These are phyloP conservation scores for Pisolithus microcarpus DNA, from an alignment of 768 basidiomycete genomes.

Conservation along the genomic window DNA sequence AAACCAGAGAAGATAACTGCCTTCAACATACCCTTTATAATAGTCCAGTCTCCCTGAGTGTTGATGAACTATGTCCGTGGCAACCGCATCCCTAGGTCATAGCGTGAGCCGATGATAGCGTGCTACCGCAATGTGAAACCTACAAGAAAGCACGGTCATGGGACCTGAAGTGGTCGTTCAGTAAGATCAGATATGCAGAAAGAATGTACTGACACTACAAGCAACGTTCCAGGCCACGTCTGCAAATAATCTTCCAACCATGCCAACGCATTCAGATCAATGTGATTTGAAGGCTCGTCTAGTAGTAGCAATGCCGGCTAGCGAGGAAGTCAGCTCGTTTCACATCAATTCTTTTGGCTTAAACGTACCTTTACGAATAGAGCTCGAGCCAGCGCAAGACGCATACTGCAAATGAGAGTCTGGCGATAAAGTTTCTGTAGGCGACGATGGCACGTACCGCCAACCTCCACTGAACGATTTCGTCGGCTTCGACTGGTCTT, in stretches of 20 bases:
- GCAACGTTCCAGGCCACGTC: conserved; percentile 86
- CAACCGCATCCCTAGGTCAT: conserved; percentile 71
- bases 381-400: conserved; percentile 89
- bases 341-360: not conserved
- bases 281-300: conserved; percentile 96
- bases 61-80: conserved; percentile 97
- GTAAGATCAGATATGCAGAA: conserved; percentile 1
- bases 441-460: conserved; percentile 43
- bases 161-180: conserved; percentile 44
- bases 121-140: conserved; percentile 14
- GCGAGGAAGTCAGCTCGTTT: conserved; percentile 5
- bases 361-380: conserved; percentile 81
- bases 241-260: conserved; percentile 98
- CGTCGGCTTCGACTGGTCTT: conserved; percentile 78
- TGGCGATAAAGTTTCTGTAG: not conserved
- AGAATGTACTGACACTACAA: conserved; percentile 70
- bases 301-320: conserved; percentile 71
- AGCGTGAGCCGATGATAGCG: not conserved
- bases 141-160: conserved; percentile 96
- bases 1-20: not conserved
- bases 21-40: conserved; percentile 73
- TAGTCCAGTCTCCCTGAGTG: conserved; percentile 91
- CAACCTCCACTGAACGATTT: conserved; percentile 94
- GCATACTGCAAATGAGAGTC: conserved; percentile 55
- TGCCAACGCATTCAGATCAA: conserved; percentile 92